A percentile compares a stretch with the other conserved stretches of the same genome.
These are phyloP conservation scores for Clitopilus passeckerianus DNA, from an alignment of 768 basidiomycete genomes.

Conservation along the genomic window DNA sequence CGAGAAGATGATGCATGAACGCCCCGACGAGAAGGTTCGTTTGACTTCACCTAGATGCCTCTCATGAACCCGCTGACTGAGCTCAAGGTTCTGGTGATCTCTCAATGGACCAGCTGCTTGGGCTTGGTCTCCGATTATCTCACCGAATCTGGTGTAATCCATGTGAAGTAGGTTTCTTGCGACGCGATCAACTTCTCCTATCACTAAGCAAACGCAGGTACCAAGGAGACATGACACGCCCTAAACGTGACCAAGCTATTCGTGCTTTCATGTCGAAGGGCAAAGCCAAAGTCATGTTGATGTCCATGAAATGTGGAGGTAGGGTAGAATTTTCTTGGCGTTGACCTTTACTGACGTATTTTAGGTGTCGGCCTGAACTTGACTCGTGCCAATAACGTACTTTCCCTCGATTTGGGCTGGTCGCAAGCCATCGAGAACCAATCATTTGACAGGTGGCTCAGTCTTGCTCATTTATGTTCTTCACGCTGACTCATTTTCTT, in stretches of 20 bases:
- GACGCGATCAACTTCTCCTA: not conserved
- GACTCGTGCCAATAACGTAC: slow-evolving; percentile 60
- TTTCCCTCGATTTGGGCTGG: slow-evolving; percentile 62
- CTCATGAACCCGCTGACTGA: too few relatives aligned
- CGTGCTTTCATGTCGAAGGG: slow-evolving; percentile 56
- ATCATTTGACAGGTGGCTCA: slow-evolving; percentile 44
- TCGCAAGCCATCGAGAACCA: slow-evolving; percentile 59
- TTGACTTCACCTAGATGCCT: too few relatives aligned
- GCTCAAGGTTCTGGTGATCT: slow-evolving; percentile 54
- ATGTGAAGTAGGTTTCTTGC: slow-evolving; percentile 42
- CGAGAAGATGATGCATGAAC: slow-evolving; percentile 32
- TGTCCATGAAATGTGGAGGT: slow-evolving; percentile 64
- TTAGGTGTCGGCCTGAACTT: slow-evolving; percentile 51
- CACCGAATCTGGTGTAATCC: slow-evolving; percentile 40
- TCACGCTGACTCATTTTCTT: not conserved
- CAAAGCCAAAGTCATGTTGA: slow-evolving; percentile 54
- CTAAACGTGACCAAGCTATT: slow-evolving; percentile 49
- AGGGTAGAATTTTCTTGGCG: slow-evolving; percentile 1
- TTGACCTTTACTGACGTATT: not conserved
- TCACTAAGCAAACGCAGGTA: slow-evolving; percentile 30
- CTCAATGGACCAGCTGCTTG: slow-evolving; percentile 68
- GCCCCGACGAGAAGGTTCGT: slow-evolving; percentile 58
- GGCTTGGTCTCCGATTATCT: slow-evolving; percentile 61
- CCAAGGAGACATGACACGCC: slow-evolving; percentile 54
- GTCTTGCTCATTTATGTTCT: slow-evolving; percentile 5